phyloP scores from a whole-genome alignment of 257 asterid genomes.

The Primulina huaijiensis region DNA sequence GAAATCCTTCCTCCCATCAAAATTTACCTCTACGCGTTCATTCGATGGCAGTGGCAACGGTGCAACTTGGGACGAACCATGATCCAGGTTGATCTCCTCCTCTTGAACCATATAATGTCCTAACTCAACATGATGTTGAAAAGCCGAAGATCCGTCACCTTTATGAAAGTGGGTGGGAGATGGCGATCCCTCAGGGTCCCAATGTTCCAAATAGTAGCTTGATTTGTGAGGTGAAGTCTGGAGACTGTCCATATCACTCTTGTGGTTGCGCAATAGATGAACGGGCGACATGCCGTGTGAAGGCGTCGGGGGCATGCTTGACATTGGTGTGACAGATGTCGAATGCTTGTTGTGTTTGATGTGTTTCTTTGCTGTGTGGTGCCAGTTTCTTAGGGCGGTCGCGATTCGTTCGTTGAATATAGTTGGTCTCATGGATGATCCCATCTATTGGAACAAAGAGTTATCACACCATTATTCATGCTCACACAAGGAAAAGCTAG shows the following conservation, averaged over 20 bases:
- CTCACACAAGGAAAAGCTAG: too few relatives aligned
- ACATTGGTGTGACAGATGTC: conserved; percentile 42
- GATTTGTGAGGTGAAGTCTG: conserved; percentile 42
- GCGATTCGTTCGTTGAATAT: conserved; percentile 82
- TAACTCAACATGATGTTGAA: conserved; percentile 39
- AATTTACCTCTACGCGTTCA: conserved; percentile 30
- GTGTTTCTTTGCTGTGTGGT: conserved; percentile 75
- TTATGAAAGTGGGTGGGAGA: conserved; percentile 42
- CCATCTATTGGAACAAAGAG: conserved; percentile 54
- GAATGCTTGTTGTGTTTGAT: conserved; percentile 53
- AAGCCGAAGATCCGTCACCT: conserved; percentile 26
- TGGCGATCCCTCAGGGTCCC: conserved; percentile 48
- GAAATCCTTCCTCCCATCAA: conserved; percentile 37
- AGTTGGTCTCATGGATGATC: conserved; percentile 82
- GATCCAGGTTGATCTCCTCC: conserved; percentile 23
- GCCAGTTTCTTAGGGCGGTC: conserved; percentile 73
- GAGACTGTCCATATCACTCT: conserved; percentile 41
- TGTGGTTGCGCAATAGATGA: conserved; percentile 56
- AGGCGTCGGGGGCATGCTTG: conserved; percentile 67
- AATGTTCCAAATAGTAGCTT: conserved; percentile 31
- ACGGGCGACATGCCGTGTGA: conserved; percentile 64
- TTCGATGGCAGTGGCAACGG: conserved; percentile 22
- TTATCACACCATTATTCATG: too few relatives aligned
- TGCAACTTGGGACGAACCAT: conserved; percentile 34
- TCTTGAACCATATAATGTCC: conserved; percentile 23